Conservation (phyloP, 2,329 filamentous ascomycete genomes). For the Sclerotinia subarctica region DNA sequence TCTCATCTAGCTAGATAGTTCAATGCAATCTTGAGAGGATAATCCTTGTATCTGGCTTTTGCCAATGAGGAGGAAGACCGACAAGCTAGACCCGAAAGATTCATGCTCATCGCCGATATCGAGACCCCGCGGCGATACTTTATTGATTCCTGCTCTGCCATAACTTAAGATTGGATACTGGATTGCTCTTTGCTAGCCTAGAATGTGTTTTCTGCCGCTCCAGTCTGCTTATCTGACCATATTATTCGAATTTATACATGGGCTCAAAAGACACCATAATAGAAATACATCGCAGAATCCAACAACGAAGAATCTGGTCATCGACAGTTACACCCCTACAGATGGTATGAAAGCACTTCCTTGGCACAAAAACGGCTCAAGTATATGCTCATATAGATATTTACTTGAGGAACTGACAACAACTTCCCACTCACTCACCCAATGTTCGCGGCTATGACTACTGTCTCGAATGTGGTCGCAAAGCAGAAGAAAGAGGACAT, state of each 20-base stretch:
- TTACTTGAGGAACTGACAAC: background rate
- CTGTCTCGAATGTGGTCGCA: constrained; percentile 25
- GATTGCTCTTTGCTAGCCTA: background rate
- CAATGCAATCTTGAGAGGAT: background rate
- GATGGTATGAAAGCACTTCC: background rate
- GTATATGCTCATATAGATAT: background rate
- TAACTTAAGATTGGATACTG: background rate
- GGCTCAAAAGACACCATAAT: constrained; percentile 12
- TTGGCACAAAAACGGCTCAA: background rate
- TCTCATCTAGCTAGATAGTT: background rate
- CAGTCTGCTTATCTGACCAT: background rate
- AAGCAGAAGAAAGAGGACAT: constrained; percentile 23
- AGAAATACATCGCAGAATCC: constrained; percentile 9
- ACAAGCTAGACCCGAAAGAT: background rate
- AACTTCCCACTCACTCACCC: constrained; percentile 6
- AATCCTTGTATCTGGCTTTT: background rate
- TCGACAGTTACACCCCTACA: background rate
- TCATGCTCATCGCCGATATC: background rate
- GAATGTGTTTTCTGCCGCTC: background rate
- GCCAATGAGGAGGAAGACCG: background rate
- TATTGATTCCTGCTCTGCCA: background rate
- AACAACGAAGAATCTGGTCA: constrained; percentile 20
- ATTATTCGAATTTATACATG: background rate
- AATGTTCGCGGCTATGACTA: constrained; percentile 24
- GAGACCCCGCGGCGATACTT: background rate